Percentiles rank a stretch among this genome's conserved stretches.
phyloP scores from a whole-genome alignment of 1,284 basidiomycete species.

The Tilletia setariae region DNA sequence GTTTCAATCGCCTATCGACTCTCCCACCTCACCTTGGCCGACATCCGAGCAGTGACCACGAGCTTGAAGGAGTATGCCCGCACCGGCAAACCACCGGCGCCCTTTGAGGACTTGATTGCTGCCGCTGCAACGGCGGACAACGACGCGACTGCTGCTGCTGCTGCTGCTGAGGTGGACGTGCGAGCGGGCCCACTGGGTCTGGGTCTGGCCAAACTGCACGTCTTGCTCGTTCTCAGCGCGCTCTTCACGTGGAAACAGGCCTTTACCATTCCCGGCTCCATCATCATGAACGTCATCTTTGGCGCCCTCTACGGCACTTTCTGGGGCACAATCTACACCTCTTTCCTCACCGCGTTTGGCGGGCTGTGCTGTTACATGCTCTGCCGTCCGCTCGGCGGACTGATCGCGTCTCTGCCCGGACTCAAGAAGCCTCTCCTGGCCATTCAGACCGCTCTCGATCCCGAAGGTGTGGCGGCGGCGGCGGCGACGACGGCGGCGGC shows the following conservation, averaged over 20 bases:
- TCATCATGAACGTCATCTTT: slow-evolving; percentile 53
- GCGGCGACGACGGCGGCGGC: too few relatives aligned
- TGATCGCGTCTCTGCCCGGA: slow-evolving; percentile 42
- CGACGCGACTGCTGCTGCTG: slow-evolving; percentile 24
- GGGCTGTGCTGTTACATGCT: slow-evolving; percentile 50
- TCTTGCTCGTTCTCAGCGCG: slow-evolving; percentile 40
- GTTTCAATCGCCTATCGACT: slow-evolving; percentile 28
- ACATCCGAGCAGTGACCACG: slow-evolving; percentile 47
- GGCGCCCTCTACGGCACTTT: slow-evolving; percentile 52
- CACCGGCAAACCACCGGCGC: neutral
- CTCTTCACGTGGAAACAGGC: slow-evolving; percentile 53
- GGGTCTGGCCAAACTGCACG: slow-evolving; percentile 28
- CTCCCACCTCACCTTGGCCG: slow-evolving; percentile 44
- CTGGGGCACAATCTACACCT: slow-evolving; percentile 45
- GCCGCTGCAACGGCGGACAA: slow-evolving; percentile 29
- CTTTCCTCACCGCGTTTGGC: slow-evolving; percentile 47
- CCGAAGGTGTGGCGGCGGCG: neutral
- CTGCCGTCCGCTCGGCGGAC: slow-evolving; percentile 35
- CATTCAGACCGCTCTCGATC: slow-evolving; percentile 40
- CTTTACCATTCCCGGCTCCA: slow-evolving; percentile 47
- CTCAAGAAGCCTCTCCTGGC: slow-evolving; percentile 43
- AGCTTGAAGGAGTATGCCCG: slow-evolving; percentile 39
- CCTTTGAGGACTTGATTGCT: neutral
- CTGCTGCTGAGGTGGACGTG: slow-evolving; percentile 21
- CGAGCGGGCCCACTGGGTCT: neutral